phyloP scores from a whole-genome alignment of 805 yeast species.

The Nakazawaea anatomiae region DNA sequence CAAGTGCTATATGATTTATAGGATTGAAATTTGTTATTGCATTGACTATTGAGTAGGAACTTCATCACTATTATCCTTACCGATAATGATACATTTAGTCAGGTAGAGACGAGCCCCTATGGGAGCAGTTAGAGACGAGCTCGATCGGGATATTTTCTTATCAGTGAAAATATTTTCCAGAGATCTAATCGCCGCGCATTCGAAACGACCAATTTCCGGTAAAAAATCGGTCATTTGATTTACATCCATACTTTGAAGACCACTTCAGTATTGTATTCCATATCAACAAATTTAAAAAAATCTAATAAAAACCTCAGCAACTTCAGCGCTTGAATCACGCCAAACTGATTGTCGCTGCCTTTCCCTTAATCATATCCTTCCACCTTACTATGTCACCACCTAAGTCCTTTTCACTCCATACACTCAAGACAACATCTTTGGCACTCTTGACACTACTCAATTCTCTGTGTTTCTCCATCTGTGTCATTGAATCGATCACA shows the following conservation, averaged over 20 bases:
- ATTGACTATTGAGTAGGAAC: no score
- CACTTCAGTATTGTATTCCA: background rate
- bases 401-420: conserved; percentile 36
- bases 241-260: no score
- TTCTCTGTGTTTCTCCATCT: conserved; percentile 30
- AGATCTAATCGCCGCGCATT: no score
- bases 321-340: conserved; percentile 18
- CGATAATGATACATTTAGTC: background rate
- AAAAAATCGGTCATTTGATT: background rate
- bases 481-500: conserved; percentile 26
- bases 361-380: conserved; percentile 31
- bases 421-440: conserved; percentile 24
- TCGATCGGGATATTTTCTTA: background rate
- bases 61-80: background rate
- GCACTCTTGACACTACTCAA: conserved; percentile 33
- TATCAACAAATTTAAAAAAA: background rate
- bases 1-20: no score
- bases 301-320: no score
- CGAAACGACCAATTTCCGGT: background rate
- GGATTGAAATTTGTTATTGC: no score
- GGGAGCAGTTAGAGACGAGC: conserved; percentile 1
- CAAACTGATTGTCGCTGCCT: conserved; percentile 30
- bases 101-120: background rate
- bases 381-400: conserved; percentile 23
- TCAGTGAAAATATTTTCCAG: no score